phyloP scores from a whole-genome alignment of 2,329 filamentous ascomycete species.

The Paecilomyces niveus region DNA sequence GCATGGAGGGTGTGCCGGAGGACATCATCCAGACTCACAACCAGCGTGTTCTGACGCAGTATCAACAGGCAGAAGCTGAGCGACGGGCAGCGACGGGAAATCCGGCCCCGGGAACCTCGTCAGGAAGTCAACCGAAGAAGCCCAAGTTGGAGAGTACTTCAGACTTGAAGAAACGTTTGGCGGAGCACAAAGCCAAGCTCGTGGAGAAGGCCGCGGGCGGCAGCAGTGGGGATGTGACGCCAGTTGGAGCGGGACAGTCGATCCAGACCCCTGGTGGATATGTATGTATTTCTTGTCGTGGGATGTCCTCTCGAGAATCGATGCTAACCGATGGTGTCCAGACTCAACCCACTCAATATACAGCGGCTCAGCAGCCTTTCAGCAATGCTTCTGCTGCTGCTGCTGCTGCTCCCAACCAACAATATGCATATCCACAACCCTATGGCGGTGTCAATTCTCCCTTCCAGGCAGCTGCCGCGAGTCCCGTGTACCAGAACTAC shows the following conservation, averaged over 20 bases:
- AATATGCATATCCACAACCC: slow-evolving; percentile 33
- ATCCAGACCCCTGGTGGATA: slow-evolving; percentile 47
- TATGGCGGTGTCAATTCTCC: slow-evolving; percentile 35
- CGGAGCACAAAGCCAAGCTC: slow-evolving; percentile 64
- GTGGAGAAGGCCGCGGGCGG: slow-evolving; percentile 53
- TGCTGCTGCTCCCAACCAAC: slow-evolving; percentile 23
- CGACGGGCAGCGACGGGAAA: slow-evolving; percentile 78
- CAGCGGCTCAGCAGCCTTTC: slow-evolving; percentile 41
- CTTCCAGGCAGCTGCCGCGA: slow-evolving; percentile 37
- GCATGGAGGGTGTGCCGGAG: slow-evolving; percentile 92
- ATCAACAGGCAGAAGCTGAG: slow-evolving; percentile 78
- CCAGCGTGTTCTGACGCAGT: slow-evolving; percentile 77
- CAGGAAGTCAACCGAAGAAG: slow-evolving; percentile 48
- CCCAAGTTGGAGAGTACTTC: slow-evolving; percentile 66
- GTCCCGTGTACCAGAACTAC: slow-evolving; percentile 28
- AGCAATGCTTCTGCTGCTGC: slow-evolving; percentile 35
- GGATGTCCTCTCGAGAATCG: neutral
- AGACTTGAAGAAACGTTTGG: slow-evolving; percentile 73
- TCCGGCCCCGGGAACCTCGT: slow-evolving; percentile 57
- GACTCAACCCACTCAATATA: slow-evolving; percentile 37
- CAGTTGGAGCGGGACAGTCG: slow-evolving; percentile 41
- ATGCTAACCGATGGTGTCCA: slow-evolving; percentile 11
- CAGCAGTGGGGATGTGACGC: slow-evolving; percentile 53
- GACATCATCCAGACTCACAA: slow-evolving; percentile 77
- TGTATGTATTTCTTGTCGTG: slow-evolving; percentile 44